These are phyloP conservation scores for Starmerella sp. DNA, from an alignment of 805 yeast species.

Conservation along the genomic window DNA sequence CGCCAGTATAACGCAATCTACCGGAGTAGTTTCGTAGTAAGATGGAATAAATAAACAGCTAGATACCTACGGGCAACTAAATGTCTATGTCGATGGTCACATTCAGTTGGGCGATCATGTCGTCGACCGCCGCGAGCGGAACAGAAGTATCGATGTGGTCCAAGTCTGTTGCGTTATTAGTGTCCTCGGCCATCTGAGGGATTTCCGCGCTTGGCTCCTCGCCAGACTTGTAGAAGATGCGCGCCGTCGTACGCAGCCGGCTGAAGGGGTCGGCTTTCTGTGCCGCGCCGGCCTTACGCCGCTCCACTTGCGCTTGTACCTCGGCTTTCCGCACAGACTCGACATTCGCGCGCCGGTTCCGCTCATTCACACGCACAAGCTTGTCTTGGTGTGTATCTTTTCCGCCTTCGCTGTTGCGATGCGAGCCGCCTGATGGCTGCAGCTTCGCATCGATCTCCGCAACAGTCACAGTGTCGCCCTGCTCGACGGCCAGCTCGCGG, in stretches of 20 bases:
- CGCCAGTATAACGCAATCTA: conserved; percentile 27
- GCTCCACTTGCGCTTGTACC: conserved; percentile 45
- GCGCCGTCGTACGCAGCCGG: conserved; percentile 77
- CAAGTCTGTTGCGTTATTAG: conserved; percentile 1
- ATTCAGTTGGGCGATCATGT: conserved; percentile 31
- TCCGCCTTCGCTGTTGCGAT: background rate
- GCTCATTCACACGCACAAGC: conserved; percentile 47
- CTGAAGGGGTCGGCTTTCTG: conserved; percentile 62
- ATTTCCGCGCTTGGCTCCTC: conserved; percentile 20
- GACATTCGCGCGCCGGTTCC: conserved; percentile 75
- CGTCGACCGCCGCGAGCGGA: conserved; percentile 27
- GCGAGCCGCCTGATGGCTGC: conserved; percentile 4
- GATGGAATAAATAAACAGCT: background rate
- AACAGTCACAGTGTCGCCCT: conserved; percentile 27
- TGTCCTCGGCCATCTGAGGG: conserved; percentile 1
- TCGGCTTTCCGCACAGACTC: conserved; percentile 73
- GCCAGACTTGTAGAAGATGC: conserved; percentile 52
- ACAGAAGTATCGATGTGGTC: conserved; percentile 10
- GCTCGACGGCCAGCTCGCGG: conserved; percentile 57
- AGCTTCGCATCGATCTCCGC: conserved; percentile 29
- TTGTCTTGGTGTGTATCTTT: conserved; percentile 6
- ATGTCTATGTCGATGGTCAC: conserved; percentile 30
- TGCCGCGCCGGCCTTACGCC: conserved; percentile 32
- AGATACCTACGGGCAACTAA: background rate
- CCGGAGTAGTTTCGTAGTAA: no score